These are phyloP conservation scores for Lachnellula willkommii DNA, from an alignment of 2,329 filamentous ascomycete species.

Conservation along the genomic window DNA sequence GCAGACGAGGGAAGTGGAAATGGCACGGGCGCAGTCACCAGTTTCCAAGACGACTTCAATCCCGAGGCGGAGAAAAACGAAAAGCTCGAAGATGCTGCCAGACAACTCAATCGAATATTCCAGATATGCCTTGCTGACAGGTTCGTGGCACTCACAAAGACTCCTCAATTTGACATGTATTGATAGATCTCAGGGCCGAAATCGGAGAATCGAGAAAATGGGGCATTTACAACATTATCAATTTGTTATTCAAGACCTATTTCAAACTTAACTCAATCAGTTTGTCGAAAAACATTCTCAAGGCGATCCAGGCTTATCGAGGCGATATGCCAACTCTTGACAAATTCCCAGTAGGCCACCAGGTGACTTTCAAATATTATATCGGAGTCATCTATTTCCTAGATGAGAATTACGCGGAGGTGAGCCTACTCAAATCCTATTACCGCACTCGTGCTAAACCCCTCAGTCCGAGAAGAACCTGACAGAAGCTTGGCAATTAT, in stretches of 20 bases:
- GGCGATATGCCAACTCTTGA: slow-evolving; percentile 76
- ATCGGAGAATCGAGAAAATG: slow-evolving; percentile 92
- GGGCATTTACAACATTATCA: slow-evolving; percentile 93
- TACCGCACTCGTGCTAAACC: slow-evolving; percentile 3
- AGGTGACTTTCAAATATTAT: slow-evolving; percentile 96
- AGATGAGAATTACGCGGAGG: slow-evolving; percentile 84
- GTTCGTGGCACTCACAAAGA: slow-evolving; percentile 42
- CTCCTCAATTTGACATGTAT: slow-evolving; percentile 1
- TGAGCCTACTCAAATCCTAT: slow-evolving; percentile 34
- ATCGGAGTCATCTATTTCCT: slow-evolving; percentile 89
- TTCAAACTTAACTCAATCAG: slow-evolving; percentile 89
- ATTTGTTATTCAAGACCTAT: slow-evolving; percentile 95
- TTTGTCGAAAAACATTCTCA: slow-evolving; percentile 85
- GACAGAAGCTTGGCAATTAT: slow-evolving; percentile 74
- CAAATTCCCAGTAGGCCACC: slow-evolving; percentile 80
- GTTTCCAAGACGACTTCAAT: slow-evolving; percentile 77
- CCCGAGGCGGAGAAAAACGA: slow-evolving; percentile 71
- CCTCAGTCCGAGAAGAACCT: slow-evolving; percentile 73
- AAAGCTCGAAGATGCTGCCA: slow-evolving; percentile 83
- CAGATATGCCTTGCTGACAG: slow-evolving; percentile 84
- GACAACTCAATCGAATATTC: slow-evolving; percentile 88
- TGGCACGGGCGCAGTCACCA: slow-evolving; percentile 38
- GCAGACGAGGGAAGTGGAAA: slow-evolving; percentile 68
- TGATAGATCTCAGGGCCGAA: slow-evolving; percentile 53
- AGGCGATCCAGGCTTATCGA: slow-evolving; percentile 69